Conservation (phyloP, 1,139 yeast genomes). For the Yamadazyma diospyri region DNA sequence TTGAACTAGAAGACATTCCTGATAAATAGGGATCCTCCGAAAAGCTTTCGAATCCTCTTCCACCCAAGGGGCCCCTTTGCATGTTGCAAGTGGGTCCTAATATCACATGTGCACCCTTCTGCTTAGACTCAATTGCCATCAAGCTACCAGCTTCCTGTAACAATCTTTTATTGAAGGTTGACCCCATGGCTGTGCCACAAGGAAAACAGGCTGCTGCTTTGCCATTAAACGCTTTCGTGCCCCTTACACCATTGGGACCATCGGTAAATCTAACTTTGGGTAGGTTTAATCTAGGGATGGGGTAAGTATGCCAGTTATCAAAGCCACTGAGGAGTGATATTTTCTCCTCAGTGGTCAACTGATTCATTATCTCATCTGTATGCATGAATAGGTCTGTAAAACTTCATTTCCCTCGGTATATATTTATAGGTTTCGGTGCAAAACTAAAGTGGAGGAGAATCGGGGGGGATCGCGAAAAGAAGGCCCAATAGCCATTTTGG, state of each 20-base stretch:
- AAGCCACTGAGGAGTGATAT: slow-evolving; percentile 43
- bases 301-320: slow-evolving; percentile 55
- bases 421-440: neutral
- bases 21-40: slow-evolving; percentile 34
- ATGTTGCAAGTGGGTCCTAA: slow-evolving; percentile 36
- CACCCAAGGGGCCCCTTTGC: slow-evolving; percentile 34
- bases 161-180: slow-evolving; percentile 34
- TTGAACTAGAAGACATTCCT: slow-evolving; percentile 25
- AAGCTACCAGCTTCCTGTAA: slow-evolving; percentile 27
- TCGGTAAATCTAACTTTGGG: slow-evolving; percentile 28
- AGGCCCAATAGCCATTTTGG: no score
- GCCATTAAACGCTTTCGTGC: slow-evolving; percentile 29
- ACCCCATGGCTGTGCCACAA: slow-evolving; percentile 40
- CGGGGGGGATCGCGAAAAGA: slow-evolving; percentile 1
- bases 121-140: slow-evolving; percentile 31
- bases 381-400: slow-evolving; percentile 23
- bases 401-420: neutral
- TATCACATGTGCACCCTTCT: slow-evolving; percentile 30
- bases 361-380: slow-evolving; percentile 37
- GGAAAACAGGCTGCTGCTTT: slow-evolving; percentile 35
- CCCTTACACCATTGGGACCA: slow-evolving; percentile 36
- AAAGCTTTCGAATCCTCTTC: slow-evolving; percentile 33
- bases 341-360: slow-evolving; percentile 49
- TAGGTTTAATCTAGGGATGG: slow-evolving; percentile 42
- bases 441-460: neutral